These are phyloP conservation scores for Dendrostoma leiphaemia DNA, from an alignment of 2,329 filamentous ascomycete genomes.

Conservation along the genomic window DNA sequence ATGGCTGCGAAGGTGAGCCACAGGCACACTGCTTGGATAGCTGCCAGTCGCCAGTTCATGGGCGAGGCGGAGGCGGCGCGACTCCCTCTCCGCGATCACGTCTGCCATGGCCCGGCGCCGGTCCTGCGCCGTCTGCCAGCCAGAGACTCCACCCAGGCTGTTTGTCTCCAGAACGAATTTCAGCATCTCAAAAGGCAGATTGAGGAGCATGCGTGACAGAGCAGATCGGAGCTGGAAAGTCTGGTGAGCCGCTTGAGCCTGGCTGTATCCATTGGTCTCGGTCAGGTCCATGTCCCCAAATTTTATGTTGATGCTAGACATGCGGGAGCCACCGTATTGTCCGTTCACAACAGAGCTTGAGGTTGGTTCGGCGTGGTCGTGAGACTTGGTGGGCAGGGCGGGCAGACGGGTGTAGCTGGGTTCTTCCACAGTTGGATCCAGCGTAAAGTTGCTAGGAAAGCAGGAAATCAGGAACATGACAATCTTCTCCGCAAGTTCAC, in stretches of 20 bases:
- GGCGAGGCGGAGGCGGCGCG: slow-evolving; percentile 41
- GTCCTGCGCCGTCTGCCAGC: slow-evolving; percentile 46
- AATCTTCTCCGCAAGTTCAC: slow-evolving; percentile 44
- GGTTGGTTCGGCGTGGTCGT: not conserved
- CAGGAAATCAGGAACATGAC: slow-evolving; percentile 49
- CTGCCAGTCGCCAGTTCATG: slow-evolving; percentile 10
- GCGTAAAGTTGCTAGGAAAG: slow-evolving; percentile 51
- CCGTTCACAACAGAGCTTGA: not conserved
- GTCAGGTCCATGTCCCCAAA: slow-evolving; percentile 28
- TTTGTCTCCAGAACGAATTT: slow-evolving; percentile 64
- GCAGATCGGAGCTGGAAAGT: slow-evolving; percentile 38
- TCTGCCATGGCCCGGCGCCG: slow-evolving; percentile 47
- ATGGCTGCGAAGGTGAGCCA: slow-evolving; percentile 33
- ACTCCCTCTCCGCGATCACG: slow-evolving; percentile 57
- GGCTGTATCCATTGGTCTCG: slow-evolving; percentile 36
- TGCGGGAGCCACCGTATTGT: slow-evolving; percentile 12
- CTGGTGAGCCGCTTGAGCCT: slow-evolving; percentile 28
- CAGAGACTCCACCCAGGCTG: slow-evolving; percentile 49
- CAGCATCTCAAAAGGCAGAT: slow-evolving; percentile 66
- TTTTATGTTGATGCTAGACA: slow-evolving; percentile 25
- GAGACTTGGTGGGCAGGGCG: not conserved
- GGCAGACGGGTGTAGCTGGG: slow-evolving; percentile 26
- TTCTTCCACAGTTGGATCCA: slow-evolving; percentile 41
- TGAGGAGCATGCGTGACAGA: slow-evolving; percentile 67
- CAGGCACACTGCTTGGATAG: slow-evolving; percentile 3